Evolutionary conservation across 169 alveolate species (phyloP), one percentile per base, ranked within the genome.

Genomic region (Eimeria maxima): DNA sequence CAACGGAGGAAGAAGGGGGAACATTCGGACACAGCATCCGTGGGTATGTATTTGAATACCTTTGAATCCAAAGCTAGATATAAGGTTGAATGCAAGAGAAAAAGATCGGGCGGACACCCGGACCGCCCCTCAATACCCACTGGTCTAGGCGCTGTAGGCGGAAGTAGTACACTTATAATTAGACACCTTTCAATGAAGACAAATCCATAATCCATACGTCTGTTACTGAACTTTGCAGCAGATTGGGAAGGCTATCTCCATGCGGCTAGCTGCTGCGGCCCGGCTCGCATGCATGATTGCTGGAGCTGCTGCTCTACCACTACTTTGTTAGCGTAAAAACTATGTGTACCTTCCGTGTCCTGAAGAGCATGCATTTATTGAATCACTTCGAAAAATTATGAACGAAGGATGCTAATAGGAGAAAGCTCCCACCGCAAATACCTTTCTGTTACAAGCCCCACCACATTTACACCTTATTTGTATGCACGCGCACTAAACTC

Each of bases 81-180:
- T 45, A n/a, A n/a, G 24, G 47, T 20, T n/a, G 67, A 45, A 27
- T 45, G 27, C 42, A n/a, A 47, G 45, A 27, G 88, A n/a, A 74
- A 83, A 83, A 57, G 73, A 83, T 27, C 76, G 29, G 33, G 53
- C 73, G 55, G 38, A 29, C 57, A 53, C 91, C 33, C 91, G 4
- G 74, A 55, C 50, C 38, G 38, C 73, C 20, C n/a, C 55, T 10
- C 38, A 47, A 13, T 50, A 53, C 91, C 91, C 91, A 83, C 55
- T 83, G 91, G 91, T 83, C 91, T 83, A 50, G 74, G 14, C 91
- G 67, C 50, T 83, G 74, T n/a, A 47, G 76, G 11, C 73, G 76
- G 44, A 73, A 33, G 67, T 38, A 83, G 73, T 53, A 29, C 53
- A 2, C 29, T 2, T 27, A 27, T 47, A 45, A 14, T 67, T 27